Percentiles rank a stretch among this genome's conserved stretches.
Evolutionary conservation across 225 moss, liverwort and hornwort genomes (phyloP).

Genomic region (Climacium dendroides): DNA sequence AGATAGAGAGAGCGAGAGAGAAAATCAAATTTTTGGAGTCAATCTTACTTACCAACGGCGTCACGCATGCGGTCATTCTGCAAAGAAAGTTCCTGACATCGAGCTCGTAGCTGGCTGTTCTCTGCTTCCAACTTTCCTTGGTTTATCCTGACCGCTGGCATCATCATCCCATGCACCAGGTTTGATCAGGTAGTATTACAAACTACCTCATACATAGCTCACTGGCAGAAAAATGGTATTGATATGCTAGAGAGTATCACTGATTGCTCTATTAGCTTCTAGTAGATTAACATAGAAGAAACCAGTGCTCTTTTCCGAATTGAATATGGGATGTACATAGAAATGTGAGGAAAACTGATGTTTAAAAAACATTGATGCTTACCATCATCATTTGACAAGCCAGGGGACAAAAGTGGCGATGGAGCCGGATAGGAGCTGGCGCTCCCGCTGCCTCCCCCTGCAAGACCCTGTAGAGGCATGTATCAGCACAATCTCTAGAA

Average conservation of each 20-base stretch:
- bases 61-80: slow-evolving; percentile 42
- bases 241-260: neutral
- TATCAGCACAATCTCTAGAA: neutral
- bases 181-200: neutral
- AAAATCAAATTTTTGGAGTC: neutral
- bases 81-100: slow-evolving; percentile 30
- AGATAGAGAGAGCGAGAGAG: neutral
- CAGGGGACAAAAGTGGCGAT: slow-evolving; percentile 39
- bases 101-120: slow-evolving; percentile 33
- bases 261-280: neutral
- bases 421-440: slow-evolving; percentile 39
- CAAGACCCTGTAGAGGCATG: slow-evolving; percentile 15
- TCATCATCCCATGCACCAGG: neutral
- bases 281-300: neutral
- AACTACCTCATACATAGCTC: neutral
- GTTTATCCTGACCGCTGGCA: slow-evolving; percentile 11
- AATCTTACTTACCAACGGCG: slow-evolving; percentile 29
- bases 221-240: neutral
- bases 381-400: slow-evolving; percentile 30
- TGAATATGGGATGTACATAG: neutral
- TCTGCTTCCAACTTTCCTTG: slow-evolving; percentile 46
- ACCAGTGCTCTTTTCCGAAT: neutral
- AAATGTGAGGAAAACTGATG: neutral
- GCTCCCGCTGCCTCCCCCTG: slow-evolving; percentile 25
- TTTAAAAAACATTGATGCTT: neutral